These are phyloP conservation scores for Lipomyces yamadae DNA, from an alignment of 805 yeast genomes.

Conservation along the genomic window DNA sequence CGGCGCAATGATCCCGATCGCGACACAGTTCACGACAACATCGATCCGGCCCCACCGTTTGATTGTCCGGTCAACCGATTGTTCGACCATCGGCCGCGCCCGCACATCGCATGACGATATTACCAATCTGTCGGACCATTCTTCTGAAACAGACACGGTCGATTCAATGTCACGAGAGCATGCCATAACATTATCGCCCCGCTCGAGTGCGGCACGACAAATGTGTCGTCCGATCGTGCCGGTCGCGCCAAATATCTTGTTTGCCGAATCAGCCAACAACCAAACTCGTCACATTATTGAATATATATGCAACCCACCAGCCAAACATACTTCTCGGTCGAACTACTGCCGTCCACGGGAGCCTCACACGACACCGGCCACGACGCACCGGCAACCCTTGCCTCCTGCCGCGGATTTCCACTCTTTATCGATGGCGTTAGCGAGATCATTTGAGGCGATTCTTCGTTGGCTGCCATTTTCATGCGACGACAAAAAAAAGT, in stretches of 20 bases:
- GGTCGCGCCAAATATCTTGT: slow-evolving; percentile 40
- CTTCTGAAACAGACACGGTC: slow-evolving; percentile 23
- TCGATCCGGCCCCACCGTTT: slow-evolving; percentile 39
- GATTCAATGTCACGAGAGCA: slow-evolving; percentile 29
- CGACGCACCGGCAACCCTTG: slow-evolving; percentile 21
- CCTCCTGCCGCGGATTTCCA: slow-evolving; percentile 17
- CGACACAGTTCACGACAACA: slow-evolving; percentile 39
- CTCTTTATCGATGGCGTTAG: slow-evolving; percentile 18
- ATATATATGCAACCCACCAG: slow-evolving; percentile 17
- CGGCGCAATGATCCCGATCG: slow-evolving; percentile 39
- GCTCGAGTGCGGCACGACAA: slow-evolving; percentile 36
- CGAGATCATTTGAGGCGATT: slow-evolving; percentile 18
- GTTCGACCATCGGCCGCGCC: slow-evolving; percentile 32
- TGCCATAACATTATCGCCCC: slow-evolving; percentile 40
- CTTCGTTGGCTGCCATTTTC: not conserved
- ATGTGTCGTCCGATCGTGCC: slow-evolving; percentile 40
- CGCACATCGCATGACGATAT: slow-evolving; percentile 39
- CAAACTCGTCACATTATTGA: not conserved
- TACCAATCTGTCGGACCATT: slow-evolving; percentile 31
- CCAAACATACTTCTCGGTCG: slow-evolving; percentile 35
- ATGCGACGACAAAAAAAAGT: not conserved
- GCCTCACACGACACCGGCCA: slow-evolving; percentile 32
- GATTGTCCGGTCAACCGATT: slow-evolving; percentile 37
- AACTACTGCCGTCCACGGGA: slow-evolving; percentile 7
- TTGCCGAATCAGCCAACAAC: not conserved